Conservation (phyloP, 148 eudicot genomes). For the Chenopodium berlandieri region DNA sequence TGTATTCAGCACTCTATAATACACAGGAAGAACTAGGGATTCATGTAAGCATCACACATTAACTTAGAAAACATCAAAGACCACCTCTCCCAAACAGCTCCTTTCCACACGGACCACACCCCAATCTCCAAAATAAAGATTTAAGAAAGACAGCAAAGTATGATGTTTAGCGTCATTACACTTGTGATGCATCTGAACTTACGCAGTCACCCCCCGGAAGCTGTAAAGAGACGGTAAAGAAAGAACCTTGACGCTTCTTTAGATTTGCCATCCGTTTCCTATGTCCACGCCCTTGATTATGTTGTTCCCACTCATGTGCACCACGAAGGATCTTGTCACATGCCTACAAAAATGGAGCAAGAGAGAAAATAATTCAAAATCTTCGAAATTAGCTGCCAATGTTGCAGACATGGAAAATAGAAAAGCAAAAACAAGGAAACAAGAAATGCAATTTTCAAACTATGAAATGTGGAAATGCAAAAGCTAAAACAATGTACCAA, state of each 20-base stretch:
- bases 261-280: constrained; percentile 61
- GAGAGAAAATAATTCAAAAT: background rate
- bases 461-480: background rate
- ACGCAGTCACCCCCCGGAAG: background rate
- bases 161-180: background rate
- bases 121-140: background rate
- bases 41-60: background rate
- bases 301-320: constrained; percentile 88
- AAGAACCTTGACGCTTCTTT: constrained; percentile 38
- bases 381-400: background rate
- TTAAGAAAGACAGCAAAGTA: background rate
- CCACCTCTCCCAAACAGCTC: background rate
- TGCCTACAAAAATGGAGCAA: constrained; percentile 38
- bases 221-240: background rate
- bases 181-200: background rate
- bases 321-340: constrained; percentile 90
- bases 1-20: background rate
- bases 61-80: background rate
- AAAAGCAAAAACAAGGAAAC: background rate
- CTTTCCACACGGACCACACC: background rate
- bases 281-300: constrained; percentile 77
- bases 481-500: too few species aligned
- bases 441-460: background rate
- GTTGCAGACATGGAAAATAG: background rate
- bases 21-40: background rate